These are phyloP conservation scores for Chaetothyriales sp. DNA, from an alignment of 2,329 filamentous ascomycete genomes.

Conservation along the genomic window DNA sequence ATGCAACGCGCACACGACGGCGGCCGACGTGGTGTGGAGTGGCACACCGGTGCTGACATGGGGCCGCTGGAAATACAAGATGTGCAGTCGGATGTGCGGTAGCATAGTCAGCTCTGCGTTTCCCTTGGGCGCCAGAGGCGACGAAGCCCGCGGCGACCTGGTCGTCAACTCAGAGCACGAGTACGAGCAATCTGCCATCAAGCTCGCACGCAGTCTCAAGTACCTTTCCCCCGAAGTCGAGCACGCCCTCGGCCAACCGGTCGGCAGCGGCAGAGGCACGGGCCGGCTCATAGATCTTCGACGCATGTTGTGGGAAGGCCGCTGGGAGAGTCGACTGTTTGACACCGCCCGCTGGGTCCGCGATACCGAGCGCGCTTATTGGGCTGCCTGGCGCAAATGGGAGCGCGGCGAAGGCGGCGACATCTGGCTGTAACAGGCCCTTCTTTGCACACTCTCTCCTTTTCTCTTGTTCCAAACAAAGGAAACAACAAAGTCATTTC, in stretches of 20 bases:
- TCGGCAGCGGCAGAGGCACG: constrained; percentile 10
- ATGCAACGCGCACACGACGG: constrained; percentile 95
- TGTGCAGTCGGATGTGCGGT: constrained; percentile 96
- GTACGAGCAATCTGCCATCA: constrained; percentile 66
- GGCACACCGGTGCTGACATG: constrained; percentile 84
- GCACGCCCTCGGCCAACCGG: constrained; percentile 20
- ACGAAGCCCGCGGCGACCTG: constrained; percentile 54
- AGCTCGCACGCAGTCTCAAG: constrained; percentile 46
- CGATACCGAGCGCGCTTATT: constrained; percentile 78
- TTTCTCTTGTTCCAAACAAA: neutral
- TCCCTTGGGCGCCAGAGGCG: constrained; percentile 54
- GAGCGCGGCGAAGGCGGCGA: constrained; percentile 75
- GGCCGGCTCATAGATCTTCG: constrained; percentile 68
- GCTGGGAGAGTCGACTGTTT: constrained; percentile 79
- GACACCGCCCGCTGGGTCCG: constrained; percentile 81
- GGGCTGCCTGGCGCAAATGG: constrained; percentile 79
- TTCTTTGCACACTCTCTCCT: neutral
- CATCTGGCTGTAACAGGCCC: constrained; percentile 52
- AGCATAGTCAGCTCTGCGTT: constrained; percentile 84
- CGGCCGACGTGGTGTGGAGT: constrained; percentile 90
- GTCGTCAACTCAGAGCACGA: constrained; percentile 64
- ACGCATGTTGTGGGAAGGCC: constrained; percentile 63
- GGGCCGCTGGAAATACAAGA: constrained; percentile 89
- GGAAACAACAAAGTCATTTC: neutral
- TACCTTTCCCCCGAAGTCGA: constrained; percentile 34